A percentile compares a stretch with the other conserved stretches of the same genome.
phyloP scores from a whole-genome alignment of 345 rosid genomes.

The Erucastrum elatum region DNA sequence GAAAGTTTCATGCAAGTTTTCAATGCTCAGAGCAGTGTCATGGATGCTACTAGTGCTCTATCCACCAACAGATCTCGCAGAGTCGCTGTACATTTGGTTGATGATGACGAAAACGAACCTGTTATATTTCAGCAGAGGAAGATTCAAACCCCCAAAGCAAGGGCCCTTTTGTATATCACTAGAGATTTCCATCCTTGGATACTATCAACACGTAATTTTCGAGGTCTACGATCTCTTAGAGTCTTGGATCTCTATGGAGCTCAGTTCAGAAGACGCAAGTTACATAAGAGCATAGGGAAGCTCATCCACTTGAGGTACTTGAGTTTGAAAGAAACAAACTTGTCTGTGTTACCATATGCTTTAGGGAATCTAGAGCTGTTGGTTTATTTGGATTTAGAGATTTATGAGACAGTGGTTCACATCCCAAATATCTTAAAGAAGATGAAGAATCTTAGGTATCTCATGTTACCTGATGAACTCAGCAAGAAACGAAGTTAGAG shows the following conservation, averaged over 20 bases:
- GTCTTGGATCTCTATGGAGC: constrained; percentile 44
- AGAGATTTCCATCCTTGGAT: constrained; percentile 37
- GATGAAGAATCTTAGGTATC: constrained; percentile 30
- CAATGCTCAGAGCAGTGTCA: not conserved
- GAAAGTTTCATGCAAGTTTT: constrained; percentile 20
- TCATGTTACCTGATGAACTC: constrained; percentile 24
- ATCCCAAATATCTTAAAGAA: constrained; percentile 30
- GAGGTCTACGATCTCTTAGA: constrained; percentile 34
- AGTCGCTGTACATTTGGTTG: constrained; percentile 32
- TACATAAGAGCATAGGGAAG: constrained; percentile 37
- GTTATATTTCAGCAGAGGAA: constrained; percentile 27
- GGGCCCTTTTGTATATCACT: constrained; percentile 18
- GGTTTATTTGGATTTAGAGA: constrained; percentile 26
- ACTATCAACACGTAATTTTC: constrained; percentile 20
- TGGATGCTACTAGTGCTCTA: not conserved
- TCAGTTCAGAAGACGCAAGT: constrained; percentile 11
- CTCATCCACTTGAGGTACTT: constrained; percentile 44
- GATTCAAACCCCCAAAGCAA: constrained; percentile 20
- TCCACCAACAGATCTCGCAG: constrained; percentile 32
- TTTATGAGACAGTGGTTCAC: constrained; percentile 20
- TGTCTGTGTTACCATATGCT: constrained; percentile 27
- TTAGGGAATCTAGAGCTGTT: constrained; percentile 24
- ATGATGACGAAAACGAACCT: constrained; percentile 25
- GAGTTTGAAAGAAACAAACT: constrained; percentile 21
- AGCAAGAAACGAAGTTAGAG: constrained; percentile 5